These are phyloP conservation scores for Chlorella sorokiniana DNA, from an alignment of 139 green algal species.

Conservation along the genomic window DNA sequence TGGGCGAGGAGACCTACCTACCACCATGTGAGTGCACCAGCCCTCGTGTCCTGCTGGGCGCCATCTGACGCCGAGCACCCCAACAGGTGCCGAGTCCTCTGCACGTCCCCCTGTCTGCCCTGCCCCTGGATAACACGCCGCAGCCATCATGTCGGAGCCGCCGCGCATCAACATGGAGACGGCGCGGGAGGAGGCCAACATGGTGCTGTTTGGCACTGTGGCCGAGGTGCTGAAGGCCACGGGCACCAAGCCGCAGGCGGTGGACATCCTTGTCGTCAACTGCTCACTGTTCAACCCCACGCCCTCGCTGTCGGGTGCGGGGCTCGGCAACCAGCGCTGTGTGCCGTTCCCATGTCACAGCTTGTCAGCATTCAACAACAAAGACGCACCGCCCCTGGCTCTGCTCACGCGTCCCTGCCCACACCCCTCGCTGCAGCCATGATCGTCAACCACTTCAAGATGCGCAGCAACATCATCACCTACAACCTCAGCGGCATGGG, in stretches of 20 bases:
- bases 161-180: slow-evolving; percentile 72
- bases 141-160: slow-evolving; percentile 43
- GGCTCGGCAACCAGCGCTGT: background rate
- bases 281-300: slow-evolving; percentile 98
- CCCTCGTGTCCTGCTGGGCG: background rate
- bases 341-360: no score
- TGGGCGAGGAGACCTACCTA: slow-evolving; percentile 94
- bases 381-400: background rate
- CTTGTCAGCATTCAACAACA: no score
- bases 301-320: slow-evolving; percentile 72
- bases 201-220: slow-evolving; percentile 73
- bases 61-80: background rate
- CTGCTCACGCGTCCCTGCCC: background rate
- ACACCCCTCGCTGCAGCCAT: slow-evolving; percentile 65
- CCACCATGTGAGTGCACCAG: slow-evolving; percentile 61
- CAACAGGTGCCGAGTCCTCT: background rate
- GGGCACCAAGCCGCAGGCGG: slow-evolving; percentile 48
- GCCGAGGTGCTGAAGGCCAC: slow-evolving; percentile 68
- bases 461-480: slow-evolving; percentile 87
- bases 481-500: slow-evolving; percentile 99
- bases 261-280: slow-evolving; percentile 96
- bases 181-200: slow-evolving; percentile 87
- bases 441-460: slow-evolving; percentile 96
- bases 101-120: slow-evolving; percentile 22
- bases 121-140: slow-evolving; percentile 7